Base-by-base conservation (phyloP, 2,329 filamentous ascomycete genomes). In the Camptophora hylomeconis region DNA sequence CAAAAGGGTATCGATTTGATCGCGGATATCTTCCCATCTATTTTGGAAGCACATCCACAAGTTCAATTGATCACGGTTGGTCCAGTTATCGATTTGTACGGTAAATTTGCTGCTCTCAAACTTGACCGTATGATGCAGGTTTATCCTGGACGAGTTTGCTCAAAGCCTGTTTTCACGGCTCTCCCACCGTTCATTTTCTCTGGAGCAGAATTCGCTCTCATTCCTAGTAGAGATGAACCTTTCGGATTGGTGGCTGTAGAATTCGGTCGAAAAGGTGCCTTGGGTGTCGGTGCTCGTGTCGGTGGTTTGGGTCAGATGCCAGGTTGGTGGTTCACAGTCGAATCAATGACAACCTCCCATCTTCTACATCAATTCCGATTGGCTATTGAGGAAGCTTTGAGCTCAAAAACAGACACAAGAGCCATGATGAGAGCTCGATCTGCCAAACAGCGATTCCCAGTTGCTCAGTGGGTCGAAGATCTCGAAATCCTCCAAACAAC, bases 241-340 rank as follows among this genome's bases (percentile, higher is more conserved):
- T 79, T 78, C 40, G 74, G 74, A 27, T 55, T 78, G 17, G 74
- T 79, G 5, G 74, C 73, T 17, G 73, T 78, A 24, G 73, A 78
- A 43, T 78, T 78, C 39, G 73, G 73, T 32, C 61, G 74, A 14
- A 77, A 78, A 48, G 74, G 73, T 42, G 74, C 73, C 12, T 59
- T 78, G 23, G 73, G 73, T 41, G 70, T 78, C 32, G 74, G 73
- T 24, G 69, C 72, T 20, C 61, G 72, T 30, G 74, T 78, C 20
- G 73, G 73, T 40, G 74, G 73, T 31, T 59, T 78, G 13, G 72
- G 73, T n/a, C 69, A 75, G 45, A 77, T 78, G 72, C 74, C 74
- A 12, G 74, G 74, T 14, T 77, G 72, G 67, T 78, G 73, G 73
- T 78, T 69, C 48, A 76, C 73, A 0, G 67, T 78, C 32, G 74